These are phyloP conservation scores for Termitomyces sp. DNA, from an alignment of 768 basidiomycete genomes.

Conservation along the genomic window DNA sequence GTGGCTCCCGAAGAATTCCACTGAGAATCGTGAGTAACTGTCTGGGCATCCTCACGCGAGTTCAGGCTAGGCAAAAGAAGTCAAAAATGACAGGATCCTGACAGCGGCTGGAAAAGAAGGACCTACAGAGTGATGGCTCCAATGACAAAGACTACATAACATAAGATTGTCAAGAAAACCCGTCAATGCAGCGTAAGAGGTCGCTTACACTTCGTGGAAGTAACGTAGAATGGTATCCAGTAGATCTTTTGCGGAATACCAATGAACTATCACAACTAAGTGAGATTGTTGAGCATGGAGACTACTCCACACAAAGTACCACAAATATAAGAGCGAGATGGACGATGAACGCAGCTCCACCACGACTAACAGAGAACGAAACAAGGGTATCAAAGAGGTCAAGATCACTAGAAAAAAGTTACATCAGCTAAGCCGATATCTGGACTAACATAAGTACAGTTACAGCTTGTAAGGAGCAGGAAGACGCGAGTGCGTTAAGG, in stretches of 20 bases:
- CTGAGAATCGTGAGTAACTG: conserved; percentile 1
- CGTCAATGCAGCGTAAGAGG: not conserved
- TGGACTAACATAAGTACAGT: not conserved
- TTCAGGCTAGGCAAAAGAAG: conserved; percentile 1
- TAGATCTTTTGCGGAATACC: conserved; percentile 12
- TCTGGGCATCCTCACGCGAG: conserved; percentile 8
- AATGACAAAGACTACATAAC: conserved; percentile 14
- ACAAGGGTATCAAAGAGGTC: conserved; percentile 13
- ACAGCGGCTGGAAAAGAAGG: not conserved
- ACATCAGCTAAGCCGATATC: not conserved
- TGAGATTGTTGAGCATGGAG: not conserved
- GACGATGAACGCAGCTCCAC: conserved; percentile 10
- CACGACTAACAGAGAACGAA: conserved; percentile 13
- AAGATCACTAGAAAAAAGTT: not conserved
- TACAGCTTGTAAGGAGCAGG: conserved; percentile 14
- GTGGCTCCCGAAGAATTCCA: conserved; percentile 6
- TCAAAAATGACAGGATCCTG: not conserved
- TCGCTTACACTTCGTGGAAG: conserved; percentile 12
- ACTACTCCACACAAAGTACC: not conserved
- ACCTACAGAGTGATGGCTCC: conserved; percentile 17
- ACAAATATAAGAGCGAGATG: conserved; percentile 17
- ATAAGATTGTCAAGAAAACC: not conserved
- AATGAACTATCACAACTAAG: conserved; percentile 6
- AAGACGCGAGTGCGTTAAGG: conserved; percentile 4
- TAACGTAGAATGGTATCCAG: conserved; percentile 17